Conservation (phyloP, 441 rosid genomes). For the Daphne laureola region DNA sequence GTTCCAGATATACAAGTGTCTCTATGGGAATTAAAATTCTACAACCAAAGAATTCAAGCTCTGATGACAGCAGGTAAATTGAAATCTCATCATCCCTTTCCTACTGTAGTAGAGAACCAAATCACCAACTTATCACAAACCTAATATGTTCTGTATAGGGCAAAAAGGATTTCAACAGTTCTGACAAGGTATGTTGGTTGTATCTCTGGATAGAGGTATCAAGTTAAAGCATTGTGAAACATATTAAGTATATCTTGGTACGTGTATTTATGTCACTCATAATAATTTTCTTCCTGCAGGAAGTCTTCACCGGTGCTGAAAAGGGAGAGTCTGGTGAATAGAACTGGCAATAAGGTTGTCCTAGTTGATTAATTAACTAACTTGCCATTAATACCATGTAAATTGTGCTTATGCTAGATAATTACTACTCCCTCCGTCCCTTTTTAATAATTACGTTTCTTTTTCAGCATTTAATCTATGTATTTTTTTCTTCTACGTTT, state of each 20-base stretch:
- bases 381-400: neutral
- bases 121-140: slow-evolving; percentile 7
- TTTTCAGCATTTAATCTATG: no score
- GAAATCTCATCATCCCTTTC: neutral
- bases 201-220: slow-evolving; percentile 9
- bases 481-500: no score
- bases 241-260: slow-evolving; percentile 12
- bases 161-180: slow-evolving; percentile 18
- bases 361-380: neutral
- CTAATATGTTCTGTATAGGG: slow-evolving; percentile 22
- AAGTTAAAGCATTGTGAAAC: slow-evolving; percentile 8
- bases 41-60: slow-evolving; percentile 25
- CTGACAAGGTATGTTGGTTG: slow-evolving; percentile 30
- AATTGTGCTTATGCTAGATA: neutral
- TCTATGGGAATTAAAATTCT: slow-evolving; percentile 24
- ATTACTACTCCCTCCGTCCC: no score
- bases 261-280: slow-evolving; percentile 13
- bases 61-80: slow-evolving; percentile 39
- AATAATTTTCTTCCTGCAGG: slow-evolving; percentile 39
- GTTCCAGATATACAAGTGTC: slow-evolving; percentile 18
- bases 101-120: slow-evolving; percentile 4
- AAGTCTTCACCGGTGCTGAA: slow-evolving; percentile 43
- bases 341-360: slow-evolving; percentile 28
- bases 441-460: no score
- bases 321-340: slow-evolving; percentile 34